These are phyloP conservation scores for Phellopilus nigrolimitatus DNA, from an alignment of 1,284 basidiomycete genomes.

Conservation along the genomic window DNA sequence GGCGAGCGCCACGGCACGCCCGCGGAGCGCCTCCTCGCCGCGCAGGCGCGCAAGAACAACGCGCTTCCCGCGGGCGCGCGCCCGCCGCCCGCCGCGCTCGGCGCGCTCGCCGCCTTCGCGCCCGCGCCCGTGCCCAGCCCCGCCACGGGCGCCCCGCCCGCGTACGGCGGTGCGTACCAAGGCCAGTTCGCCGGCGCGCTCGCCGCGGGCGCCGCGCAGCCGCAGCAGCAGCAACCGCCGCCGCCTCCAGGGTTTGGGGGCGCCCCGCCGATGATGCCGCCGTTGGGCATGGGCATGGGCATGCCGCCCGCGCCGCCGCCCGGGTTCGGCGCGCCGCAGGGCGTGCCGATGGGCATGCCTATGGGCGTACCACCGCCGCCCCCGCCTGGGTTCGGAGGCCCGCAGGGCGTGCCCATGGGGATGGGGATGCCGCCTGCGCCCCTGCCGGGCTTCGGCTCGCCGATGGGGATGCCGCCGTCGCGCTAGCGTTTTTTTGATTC, in stretches of 20 bases:
- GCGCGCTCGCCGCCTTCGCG: constrained; percentile 51
- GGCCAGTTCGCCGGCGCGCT: constrained; percentile 86
- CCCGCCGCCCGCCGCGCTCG: constrained; percentile 62
- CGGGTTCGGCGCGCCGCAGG: constrained; percentile 40
- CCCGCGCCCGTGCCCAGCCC: constrained; percentile 20
- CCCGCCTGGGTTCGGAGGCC: constrained; percentile 8
- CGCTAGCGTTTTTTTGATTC: too few species aligned
- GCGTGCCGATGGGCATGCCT: constrained; percentile 19
- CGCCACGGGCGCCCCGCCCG: constrained; percentile 22
- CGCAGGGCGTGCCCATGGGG: not conserved
- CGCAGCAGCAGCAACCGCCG: too few species aligned
- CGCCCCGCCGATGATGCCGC: too few species aligned
- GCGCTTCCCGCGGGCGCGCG: constrained; percentile 72
- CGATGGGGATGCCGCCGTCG: not conserved
- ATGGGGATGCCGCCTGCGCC: constrained; percentile 16
- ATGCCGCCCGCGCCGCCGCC: constrained; percentile 51
- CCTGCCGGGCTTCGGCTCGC: constrained; percentile 2
- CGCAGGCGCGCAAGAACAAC: constrained; percentile 94
- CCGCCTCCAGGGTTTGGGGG: too few species aligned
- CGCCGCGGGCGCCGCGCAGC: constrained; percentile 59
- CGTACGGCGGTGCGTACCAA: constrained; percentile 51
- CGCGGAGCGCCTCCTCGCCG: constrained; percentile 91
- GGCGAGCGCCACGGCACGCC: constrained; percentile 95
- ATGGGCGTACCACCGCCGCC: constrained; percentile 22
- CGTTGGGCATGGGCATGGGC: constrained; percentile 52